Evolutionary conservation across 495 filamentous ascomycete genomes (phyloP), one percentile per base, ranked within the genome.

Genomic region (Neurospora tetrasperma): DNA sequence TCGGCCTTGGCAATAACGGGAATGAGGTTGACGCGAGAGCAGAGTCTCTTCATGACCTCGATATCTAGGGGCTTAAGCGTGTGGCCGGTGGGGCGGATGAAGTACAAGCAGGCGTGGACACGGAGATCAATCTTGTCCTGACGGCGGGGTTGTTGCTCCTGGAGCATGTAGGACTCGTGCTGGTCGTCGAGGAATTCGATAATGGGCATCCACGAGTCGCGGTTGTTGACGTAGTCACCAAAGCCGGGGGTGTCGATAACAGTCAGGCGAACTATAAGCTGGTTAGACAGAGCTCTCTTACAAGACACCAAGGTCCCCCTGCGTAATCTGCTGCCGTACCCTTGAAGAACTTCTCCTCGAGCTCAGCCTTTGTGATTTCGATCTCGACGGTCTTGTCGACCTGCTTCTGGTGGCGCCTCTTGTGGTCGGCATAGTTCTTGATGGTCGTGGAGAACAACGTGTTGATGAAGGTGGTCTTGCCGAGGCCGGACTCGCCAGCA

Each of bases 301-400:
- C 23, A 59, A 23, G 35, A 11, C 27, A 68, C 54, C 31, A 59
- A 18, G 31, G 70, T 38, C 23, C 54, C 54, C 54, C 5, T 66
- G 54, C 44, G 72, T 71, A 73, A 73, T 70, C 70, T 23, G 69
- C 27, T 69, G 70, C 43, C 75, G 72, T 87, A 98, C 95, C 95
- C 88, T 99, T 99, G 90, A 99, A 99, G 88, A 99, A 99, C 88
- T 99, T 99, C 90, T 99, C 96, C 86, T 99, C 96, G 73, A 99
- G 85, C 86, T 99, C 96, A 70, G 96, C 96, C 88, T 99, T 99
- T 81, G 96, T 99, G 80, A 99, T 99, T 83, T 98, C 96, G 79
- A 99, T 99, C 86, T 99, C 96, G 71, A 99, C 96, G 11, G 96
- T 99, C 85, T 98, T 98, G 87, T 99, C 96, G 71, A 97, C 88